Base-by-base conservation (phyloP, 768 basidiomycete genomes). In the Naematelia encephala region DNA sequence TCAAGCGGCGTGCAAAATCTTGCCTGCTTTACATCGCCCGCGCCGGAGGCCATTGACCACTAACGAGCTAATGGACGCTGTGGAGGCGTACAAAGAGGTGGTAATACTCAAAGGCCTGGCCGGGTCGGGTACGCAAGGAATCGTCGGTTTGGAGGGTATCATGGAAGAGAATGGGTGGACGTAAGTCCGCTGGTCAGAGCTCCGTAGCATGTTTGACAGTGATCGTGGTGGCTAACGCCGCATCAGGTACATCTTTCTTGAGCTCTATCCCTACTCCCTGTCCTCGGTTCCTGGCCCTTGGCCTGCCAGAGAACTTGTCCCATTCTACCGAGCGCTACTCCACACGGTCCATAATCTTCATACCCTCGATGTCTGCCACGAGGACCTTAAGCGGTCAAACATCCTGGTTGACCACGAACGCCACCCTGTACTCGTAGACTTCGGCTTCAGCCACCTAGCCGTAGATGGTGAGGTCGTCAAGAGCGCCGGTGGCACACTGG, bases 301-400 rank as follows among this genome's bases (percentile, higher is more conserved):
- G 57, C 23, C 42, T 16, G 44, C 43, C 8, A 26, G 57, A 11
- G 51, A 25, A 19, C 51, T 73, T n/a, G 42, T 68, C 22, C 62
- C 61, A n/a, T 70, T 77, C 60, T 73, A 72, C 62, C 63, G 72
- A 19, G 51, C 45, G 10, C 66, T 77, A 4, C 66, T 70, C 42
- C 48, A 59, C 12, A 60, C 61, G 11, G 56, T 77, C n/a, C 49
- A 69, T 44, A 49, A 58, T 21, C 61, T 77, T 1, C 75, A 77
- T 42, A 29, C 26, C 2, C 59, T 77, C 46, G 83, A 84, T 14
- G 72, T 82, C 67, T 76, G 78, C 25, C 81, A 82, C 59, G 80
- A 79, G 21, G 80, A 82, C 62, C 57, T 82, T 34, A 75, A 79
- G 30, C 80, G 80, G 14, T 75, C 78, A 16, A 82, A 82, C 60